Evolutionary conservation across 2,329 filamentous ascomycete genomes (phyloP).

Genomic region (Fusarium compactum): DNA sequence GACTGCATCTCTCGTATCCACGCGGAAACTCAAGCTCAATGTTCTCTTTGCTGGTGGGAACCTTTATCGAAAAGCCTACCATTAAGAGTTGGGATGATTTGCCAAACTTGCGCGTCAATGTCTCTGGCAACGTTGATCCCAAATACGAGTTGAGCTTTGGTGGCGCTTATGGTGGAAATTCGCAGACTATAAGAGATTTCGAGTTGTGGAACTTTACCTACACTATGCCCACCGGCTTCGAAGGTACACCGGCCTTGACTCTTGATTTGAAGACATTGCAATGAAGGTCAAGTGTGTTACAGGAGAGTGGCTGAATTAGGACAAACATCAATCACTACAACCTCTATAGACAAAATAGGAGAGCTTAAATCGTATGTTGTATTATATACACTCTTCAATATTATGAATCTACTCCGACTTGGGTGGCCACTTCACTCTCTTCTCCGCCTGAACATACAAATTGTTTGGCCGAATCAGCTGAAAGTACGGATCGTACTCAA

Average conservation of each 20-base stretch:
- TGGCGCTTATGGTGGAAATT: slow-evolving; percentile 42
- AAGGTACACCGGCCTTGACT: slow-evolving; percentile 8
- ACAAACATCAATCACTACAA: too few relatives aligned
- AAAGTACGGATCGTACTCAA: slow-evolving; percentile 71
- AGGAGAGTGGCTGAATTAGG: background rate
- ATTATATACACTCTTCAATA: background rate
- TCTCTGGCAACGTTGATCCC: slow-evolving; percentile 59
- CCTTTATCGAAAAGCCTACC: slow-evolving; percentile 58
- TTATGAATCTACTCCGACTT: background rate
- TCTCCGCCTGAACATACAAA: slow-evolving; percentile 63
- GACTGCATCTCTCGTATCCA: slow-evolving; percentile 66
- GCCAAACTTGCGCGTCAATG: slow-evolving; percentile 59
- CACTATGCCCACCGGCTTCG: slow-evolving; percentile 51
- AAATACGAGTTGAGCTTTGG: slow-evolving; percentile 58
- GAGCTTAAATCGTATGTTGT: background rate
- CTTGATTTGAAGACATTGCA: slow-evolving; percentile 12
- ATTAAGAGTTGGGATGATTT: slow-evolving; percentile 61
- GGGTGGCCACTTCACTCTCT: slow-evolving; percentile 16
- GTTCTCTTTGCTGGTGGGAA: slow-evolving; percentile 64
- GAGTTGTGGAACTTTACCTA: slow-evolving; percentile 63
- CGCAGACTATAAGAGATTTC: slow-evolving; percentile 53
- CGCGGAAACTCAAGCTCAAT: slow-evolving; percentile 60
- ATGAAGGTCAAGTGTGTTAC: accelerated
- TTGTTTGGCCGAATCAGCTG: slow-evolving; percentile 68
- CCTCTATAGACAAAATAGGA: background rate